Conservation (phyloP, 257 asterid species). For the Penstemon newberryi region DNA sequence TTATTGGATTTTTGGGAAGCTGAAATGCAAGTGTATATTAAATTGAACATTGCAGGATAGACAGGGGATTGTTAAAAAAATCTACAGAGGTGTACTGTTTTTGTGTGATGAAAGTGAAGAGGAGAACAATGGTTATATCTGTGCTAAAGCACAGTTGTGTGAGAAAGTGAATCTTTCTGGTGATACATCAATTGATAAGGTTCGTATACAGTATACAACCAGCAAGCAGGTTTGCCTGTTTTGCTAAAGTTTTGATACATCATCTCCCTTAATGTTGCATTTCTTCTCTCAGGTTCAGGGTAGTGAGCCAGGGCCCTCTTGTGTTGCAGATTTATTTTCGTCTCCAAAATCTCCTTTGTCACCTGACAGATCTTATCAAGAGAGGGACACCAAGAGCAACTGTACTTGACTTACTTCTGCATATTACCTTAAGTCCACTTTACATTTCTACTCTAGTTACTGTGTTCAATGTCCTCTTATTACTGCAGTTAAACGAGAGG, state of each 20-base stretch:
- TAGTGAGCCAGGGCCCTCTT: constrained; percentile 56
- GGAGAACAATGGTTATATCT: constrained; percentile 71
- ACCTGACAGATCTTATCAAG: too few species aligned
- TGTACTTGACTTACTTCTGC: constrained; percentile 52
- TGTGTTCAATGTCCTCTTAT: constrained; percentile 17
- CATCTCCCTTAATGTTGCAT: constrained; percentile 8
- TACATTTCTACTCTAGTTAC: constrained; percentile 7
- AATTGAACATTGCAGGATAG: constrained; percentile 60
- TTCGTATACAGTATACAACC: constrained; percentile 31
- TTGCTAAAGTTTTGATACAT: background rate
- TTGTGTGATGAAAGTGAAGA: constrained; percentile 63
- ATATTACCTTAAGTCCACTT: constrained; percentile 18
- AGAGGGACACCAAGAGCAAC: constrained; percentile 43
- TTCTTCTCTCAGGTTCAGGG: constrained; percentile 45
- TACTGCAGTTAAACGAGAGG: constrained; percentile 66
- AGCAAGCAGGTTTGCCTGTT: too few species aligned
- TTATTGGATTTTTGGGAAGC: constrained; percentile 21
- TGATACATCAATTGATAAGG: constrained; percentile 57
- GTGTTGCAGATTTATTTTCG: constrained; percentile 50
- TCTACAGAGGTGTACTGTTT: constrained; percentile 74
- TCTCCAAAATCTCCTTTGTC: constrained; percentile 42
- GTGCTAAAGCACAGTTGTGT: constrained; percentile 64
- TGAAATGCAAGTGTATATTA: constrained; percentile 21
- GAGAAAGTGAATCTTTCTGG: constrained; percentile 65
- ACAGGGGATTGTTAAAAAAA: constrained; percentile 76